Evolutionary conservation across 2,329 filamentous ascomycete species (phyloP).

Genomic region (Ophiocordyceps camponoti-floridani): DNA sequence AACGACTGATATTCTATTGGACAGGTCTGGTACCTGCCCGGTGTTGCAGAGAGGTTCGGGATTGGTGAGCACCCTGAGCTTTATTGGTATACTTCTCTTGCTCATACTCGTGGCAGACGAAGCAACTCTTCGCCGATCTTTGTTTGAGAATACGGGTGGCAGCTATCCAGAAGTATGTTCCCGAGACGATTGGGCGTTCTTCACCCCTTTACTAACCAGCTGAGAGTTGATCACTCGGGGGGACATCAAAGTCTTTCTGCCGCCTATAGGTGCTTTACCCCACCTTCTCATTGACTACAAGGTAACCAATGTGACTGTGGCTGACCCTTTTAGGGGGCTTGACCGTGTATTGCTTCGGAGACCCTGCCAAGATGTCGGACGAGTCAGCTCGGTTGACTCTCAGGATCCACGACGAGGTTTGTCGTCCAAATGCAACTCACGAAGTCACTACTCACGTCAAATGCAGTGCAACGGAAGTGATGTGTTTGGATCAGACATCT

Average conservation of each 20-base stretch:
- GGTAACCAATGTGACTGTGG: not conserved
- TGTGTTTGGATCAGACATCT: slow-evolving; percentile 95
- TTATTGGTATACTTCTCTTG: slow-evolving; percentile 4
- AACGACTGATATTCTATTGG: not conserved
- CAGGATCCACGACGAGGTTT: slow-evolving; percentile 54
- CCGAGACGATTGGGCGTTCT: not conserved
- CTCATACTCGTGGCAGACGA: slow-evolving; percentile 40
- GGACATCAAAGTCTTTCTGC: slow-evolving; percentile 90
- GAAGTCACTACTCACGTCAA: slow-evolving; percentile 3
- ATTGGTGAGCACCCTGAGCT: slow-evolving; percentile 38
- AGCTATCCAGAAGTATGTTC: slow-evolving; percentile 64
- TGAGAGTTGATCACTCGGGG: slow-evolving; percentile 65
- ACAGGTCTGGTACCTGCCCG: slow-evolving; percentile 63
- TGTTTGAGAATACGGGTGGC: slow-evolving; percentile 92
- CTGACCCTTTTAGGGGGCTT: slow-evolving; percentile 43
- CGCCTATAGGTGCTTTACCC: slow-evolving; percentile 53
- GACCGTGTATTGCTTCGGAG: slow-evolving; percentile 94
- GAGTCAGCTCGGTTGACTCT: slow-evolving; percentile 64
- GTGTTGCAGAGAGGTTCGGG: slow-evolving; percentile 81
- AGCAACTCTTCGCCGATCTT: slow-evolving; percentile 61
- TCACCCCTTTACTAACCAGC: not conserved
- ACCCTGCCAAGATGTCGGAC: slow-evolving; percentile 85
- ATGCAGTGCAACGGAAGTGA: slow-evolving; percentile 93
- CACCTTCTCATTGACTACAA: not conserved
- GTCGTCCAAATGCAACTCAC: slow-evolving; percentile 1